Evolutionary conservation across 345 rosid species (phyloP).

Genomic region (Erucastrum elatum): DNA sequence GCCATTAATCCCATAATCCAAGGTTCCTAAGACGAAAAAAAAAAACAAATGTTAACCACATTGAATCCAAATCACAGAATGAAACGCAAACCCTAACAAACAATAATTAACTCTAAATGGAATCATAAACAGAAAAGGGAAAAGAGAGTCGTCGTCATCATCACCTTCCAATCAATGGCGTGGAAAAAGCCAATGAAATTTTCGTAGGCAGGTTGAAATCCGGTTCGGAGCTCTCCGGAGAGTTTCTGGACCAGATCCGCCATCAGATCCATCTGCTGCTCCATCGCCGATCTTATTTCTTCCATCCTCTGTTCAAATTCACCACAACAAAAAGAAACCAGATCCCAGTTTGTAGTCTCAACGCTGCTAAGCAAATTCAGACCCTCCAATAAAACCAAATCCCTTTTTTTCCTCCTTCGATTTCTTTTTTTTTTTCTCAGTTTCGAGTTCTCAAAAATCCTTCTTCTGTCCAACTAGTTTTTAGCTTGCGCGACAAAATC

Average conservation of each 20-base stretch:
- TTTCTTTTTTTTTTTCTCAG: not conserved
- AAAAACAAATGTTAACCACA: not conserved
- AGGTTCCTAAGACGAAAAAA: slow-evolving; percentile 60
- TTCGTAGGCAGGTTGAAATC: slow-evolving; percentile 73
- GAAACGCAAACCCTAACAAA: not conserved
- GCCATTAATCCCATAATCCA: slow-evolving; percentile 70
- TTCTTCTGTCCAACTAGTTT: not conserved
- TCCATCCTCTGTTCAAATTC: slow-evolving; percentile 50
- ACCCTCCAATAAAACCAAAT: not conserved
- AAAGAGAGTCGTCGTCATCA: not conserved
- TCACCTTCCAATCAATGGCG: slow-evolving; percentile 94
- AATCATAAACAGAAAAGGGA: not conserved
- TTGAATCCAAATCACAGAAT: not conserved
- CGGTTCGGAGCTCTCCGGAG: slow-evolving; percentile 76
- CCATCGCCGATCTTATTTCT: slow-evolving; percentile 67
- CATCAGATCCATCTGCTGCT: slow-evolving; percentile 74
- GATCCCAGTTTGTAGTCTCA: not conserved
- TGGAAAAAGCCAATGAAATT: slow-evolving; percentile 82
- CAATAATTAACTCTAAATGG: not conserved
- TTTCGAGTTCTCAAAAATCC: not conserved
- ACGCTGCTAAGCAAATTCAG: not conserved
- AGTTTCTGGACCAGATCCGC: slow-evolving; percentile 82
- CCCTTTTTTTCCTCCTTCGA: not conserved
- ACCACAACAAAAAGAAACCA: not conserved
- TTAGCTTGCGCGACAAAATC: not conserved